Evolutionary conservation across 2,329 filamentous ascomycete species (phyloP).

Genomic region (Aspergillus tubingensis): DNA sequence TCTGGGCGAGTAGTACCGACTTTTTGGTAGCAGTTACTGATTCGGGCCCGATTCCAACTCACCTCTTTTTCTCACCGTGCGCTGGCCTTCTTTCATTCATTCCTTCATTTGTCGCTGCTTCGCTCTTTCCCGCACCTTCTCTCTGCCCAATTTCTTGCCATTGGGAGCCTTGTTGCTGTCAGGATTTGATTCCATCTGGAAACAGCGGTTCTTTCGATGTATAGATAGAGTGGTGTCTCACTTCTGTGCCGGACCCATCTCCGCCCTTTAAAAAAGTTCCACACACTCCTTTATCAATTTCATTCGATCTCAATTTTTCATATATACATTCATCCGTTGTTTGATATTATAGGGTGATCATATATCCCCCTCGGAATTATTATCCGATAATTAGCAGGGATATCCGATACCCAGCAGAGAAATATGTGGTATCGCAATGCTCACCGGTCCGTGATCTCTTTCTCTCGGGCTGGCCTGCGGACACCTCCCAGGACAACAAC

Average conservation of each 20-base stretch:
- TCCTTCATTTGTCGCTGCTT: neutral
- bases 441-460: conserved; percentile 23
- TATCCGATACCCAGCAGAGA: conserved; percentile 2
- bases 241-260: neutral
- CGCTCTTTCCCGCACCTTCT: neutral
- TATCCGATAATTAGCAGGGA: neutral
- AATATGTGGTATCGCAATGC: conserved; percentile 31
- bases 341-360: neutral
- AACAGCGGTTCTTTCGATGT: neutral
- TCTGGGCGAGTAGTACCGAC: neutral
- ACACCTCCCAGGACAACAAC: conserved; percentile 14
- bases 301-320: neutral
- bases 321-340: neutral
- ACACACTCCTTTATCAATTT: neutral
- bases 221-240: neutral
- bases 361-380: neutral
- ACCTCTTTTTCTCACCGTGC: neutral
- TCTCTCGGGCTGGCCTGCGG: conserved; percentile 21
- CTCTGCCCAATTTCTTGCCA: neutral
- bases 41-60: neutral
- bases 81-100: neutral
- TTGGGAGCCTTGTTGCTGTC: neutral
- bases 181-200: neutral
- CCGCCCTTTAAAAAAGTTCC: neutral
- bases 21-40: neutral